phyloP scores from a whole-genome alignment of 768 basidiomycete species.

The Boletus patriciae region DNA sequence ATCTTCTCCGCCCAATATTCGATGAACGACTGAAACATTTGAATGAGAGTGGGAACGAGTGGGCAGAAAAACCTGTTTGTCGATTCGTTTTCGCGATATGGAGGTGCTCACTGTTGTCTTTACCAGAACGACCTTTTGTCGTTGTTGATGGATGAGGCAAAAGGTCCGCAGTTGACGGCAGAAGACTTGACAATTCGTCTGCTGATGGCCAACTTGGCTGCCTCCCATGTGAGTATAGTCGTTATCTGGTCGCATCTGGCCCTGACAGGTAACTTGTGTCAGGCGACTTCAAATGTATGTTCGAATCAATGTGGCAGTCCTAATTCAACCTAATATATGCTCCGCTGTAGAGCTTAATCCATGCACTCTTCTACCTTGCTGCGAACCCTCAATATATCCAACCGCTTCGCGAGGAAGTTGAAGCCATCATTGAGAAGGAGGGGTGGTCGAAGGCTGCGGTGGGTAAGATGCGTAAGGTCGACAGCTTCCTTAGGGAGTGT shows the following conservation, averaged over 20 bases:
- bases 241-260: too few relatives aligned
- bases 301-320: neutral
- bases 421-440: conserved; percentile 26
- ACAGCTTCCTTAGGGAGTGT: conserved; percentile 39
- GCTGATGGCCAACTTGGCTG: conserved; percentile 22
- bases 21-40: conserved; percentile 25
- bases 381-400: conserved; percentile 34
- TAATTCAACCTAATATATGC: too few relatives aligned
- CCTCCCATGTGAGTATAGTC: conserved; percentile 20
- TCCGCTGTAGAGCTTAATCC: conserved; percentile 28
- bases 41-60: conserved; percentile 26
- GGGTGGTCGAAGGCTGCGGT: conserved; percentile 32
- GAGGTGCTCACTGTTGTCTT: neutral
- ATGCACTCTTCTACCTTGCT: conserved; percentile 38
- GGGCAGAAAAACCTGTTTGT: conserved; percentile 35
- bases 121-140: conserved; percentile 35
- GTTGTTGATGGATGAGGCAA: conserved; percentile 32
- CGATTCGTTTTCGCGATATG: neutral
- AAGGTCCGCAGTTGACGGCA: conserved; percentile 12
- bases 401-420: conserved; percentile 41
- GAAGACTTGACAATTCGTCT: conserved; percentile 5
- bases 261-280: neutral
- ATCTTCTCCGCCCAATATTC: conserved; percentile 30
- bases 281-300: conserved; percentile 23
- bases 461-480: conserved; percentile 35